Evolutionary conservation across 441 rosid species (phyloP).

Genomic region (Macaranga tanarius): DNA sequence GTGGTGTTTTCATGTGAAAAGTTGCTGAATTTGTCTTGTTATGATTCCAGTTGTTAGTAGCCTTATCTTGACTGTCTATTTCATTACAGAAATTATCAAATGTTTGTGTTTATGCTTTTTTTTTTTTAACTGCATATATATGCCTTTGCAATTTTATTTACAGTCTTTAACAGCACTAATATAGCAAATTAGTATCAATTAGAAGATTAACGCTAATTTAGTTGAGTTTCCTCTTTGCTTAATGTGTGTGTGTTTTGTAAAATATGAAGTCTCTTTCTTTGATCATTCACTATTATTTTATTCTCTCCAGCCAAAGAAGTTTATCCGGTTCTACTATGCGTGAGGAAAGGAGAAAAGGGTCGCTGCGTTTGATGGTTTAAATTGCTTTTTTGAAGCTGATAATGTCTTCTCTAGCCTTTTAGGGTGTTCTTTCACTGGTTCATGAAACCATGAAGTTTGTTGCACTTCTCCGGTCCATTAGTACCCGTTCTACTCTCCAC

Average conservation of each 20-base stretch:
- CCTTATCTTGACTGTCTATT: background rate
- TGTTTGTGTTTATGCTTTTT: background rate
- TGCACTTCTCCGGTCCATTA: slow-evolving; percentile 34
- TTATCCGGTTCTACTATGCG: background rate
- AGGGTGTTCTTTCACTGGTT: slow-evolving; percentile 6
- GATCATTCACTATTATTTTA: background rate
- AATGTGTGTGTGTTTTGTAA: background rate
- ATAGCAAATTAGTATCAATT: too few species aligned
- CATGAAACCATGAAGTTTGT: slow-evolving; percentile 43
- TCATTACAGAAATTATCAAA: background rate
- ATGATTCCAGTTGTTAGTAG: background rate
- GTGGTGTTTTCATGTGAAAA: too few species aligned
- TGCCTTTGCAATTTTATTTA: too few species aligned
- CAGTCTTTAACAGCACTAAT: too few species aligned
- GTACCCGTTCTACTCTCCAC: slow-evolving; percentile 26
- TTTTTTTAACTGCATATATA: too few species aligned
- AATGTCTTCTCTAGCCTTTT: background rate
- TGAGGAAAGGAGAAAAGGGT: background rate
- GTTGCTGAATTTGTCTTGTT: too few species aligned
- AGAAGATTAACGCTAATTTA: too few species aligned
- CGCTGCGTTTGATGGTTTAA: background rate
- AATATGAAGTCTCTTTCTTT: background rate
- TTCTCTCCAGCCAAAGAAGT: background rate
- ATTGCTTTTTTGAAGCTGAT: slow-evolving; percentile 8
- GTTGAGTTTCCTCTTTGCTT: background rate